These are phyloP conservation scores for Fraxinus xanthoxyloides DNA, from an alignment of 305 asterid genomes.

Conservation along the genomic window DNA sequence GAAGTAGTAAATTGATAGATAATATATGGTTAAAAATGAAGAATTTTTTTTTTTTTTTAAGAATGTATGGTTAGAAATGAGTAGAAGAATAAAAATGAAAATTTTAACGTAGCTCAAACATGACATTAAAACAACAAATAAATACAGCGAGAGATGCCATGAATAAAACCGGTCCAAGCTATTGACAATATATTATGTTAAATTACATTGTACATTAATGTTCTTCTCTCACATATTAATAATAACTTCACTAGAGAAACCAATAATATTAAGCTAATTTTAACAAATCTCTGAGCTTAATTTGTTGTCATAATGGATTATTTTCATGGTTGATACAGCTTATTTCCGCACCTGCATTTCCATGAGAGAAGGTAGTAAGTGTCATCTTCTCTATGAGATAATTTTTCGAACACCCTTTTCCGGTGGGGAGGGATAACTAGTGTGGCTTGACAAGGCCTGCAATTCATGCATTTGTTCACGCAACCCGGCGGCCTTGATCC, in stretches of 20 bases:
- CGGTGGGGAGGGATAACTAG: constrained; percentile 52
- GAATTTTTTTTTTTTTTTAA: too few species aligned
- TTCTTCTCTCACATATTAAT: not conserved
- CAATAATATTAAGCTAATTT: not conserved
- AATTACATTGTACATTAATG: not conserved
- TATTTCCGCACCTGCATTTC: constrained; percentile 70
- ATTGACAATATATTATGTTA: not conserved
- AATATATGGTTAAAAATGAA: too few species aligned
- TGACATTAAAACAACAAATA: not conserved
- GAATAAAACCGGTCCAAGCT: not conserved
- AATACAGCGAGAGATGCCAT: not conserved
- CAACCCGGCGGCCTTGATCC: constrained; percentile 60
- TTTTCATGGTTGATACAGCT: constrained; percentile 51
- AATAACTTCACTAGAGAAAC: not conserved
- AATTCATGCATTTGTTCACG: constrained; percentile 50
- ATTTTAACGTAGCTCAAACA: too few species aligned
- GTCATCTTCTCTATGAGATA: constrained; percentile 43
- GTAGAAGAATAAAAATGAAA: too few species aligned
- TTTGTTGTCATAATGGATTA: not conserved
- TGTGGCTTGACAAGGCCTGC: constrained; percentile 58
- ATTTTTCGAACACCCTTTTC: not conserved
- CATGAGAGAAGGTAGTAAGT: constrained; percentile 67
- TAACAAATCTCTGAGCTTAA: not conserved
- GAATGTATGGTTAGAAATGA: too few species aligned
- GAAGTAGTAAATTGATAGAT: too few species aligned